phyloP scores from a whole-genome alignment of 2,329 filamentous ascomycete genomes.

The Didymella glomerata region DNA sequence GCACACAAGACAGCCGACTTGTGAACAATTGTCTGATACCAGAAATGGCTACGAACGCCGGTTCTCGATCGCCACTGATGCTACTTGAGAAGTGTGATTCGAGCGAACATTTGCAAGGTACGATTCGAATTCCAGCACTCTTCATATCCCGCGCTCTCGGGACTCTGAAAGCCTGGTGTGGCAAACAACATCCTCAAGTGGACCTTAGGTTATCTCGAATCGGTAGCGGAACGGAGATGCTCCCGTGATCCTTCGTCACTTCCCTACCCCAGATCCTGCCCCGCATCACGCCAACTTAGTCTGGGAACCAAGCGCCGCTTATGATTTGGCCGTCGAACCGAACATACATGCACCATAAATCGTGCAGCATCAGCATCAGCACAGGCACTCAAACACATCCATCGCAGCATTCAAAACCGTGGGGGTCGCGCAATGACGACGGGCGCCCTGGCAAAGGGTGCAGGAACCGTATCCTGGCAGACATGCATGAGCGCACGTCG shows the following conservation, averaged over 20 bases:
- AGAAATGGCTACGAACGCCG: not conserved
- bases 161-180: not conserved
- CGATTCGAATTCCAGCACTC: not conserved
- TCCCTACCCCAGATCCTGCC: constrained; percentile 7
- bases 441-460: not conserved
- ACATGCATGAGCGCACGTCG: not conserved
- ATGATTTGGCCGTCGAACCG: not conserved
- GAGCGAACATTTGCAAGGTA: not conserved
- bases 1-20: not conserved
- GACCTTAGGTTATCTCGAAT: constrained; percentile 3
- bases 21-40: not conserved
- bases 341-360: not conserved
- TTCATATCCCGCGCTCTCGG: not conserved
- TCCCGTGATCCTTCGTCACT: constrained; percentile 1
- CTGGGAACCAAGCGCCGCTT: not conserved
- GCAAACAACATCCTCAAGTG: not conserved
- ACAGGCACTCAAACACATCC: not conserved
- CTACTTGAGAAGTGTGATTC: not conserved
- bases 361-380: not conserved
- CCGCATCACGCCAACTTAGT: constrained; percentile 9
- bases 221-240: constrained; percentile 2
- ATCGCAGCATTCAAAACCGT: not conserved
- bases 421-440: not conserved
- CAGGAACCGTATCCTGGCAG: not conserved
- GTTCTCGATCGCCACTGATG: not conserved